Percentiles rank a stretch among this genome's conserved stretches.
These are phyloP conservation scores for Cyberlindnera samutprakarnensis DNA, from an alignment of 805 yeast species.

Conservation along the genomic window DNA sequence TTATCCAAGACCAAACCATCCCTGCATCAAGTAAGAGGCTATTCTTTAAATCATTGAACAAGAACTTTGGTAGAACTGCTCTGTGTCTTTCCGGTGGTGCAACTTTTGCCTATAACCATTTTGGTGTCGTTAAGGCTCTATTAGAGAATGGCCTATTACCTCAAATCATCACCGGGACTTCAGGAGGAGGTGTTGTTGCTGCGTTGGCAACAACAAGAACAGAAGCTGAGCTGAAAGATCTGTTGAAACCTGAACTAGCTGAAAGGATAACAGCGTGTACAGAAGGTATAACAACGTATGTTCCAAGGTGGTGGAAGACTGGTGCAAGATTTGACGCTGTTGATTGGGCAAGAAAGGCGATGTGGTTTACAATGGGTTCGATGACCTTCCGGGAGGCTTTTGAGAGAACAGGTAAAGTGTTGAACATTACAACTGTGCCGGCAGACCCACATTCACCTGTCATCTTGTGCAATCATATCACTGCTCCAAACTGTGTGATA, in stretches of 20 bases:
- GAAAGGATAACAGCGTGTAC: slow-evolving; percentile 61
- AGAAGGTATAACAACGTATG: slow-evolving; percentile 52
- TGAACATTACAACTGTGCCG: slow-evolving; percentile 74
- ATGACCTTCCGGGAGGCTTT: slow-evolving; percentile 65
- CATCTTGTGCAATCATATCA: slow-evolving; percentile 65
- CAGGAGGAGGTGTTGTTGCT: slow-evolving; percentile 77
- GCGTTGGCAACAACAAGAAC: slow-evolving; percentile 66
- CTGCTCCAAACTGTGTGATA: slow-evolving; percentile 75
- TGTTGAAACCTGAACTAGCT: slow-evolving; percentile 53
- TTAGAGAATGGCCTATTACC: slow-evolving; percentile 63
- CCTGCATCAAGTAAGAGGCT: slow-evolving; percentile 34
- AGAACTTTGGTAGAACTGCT: slow-evolving; percentile 67
- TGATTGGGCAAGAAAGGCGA: slow-evolving; percentile 62
- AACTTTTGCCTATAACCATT: slow-evolving; percentile 68
- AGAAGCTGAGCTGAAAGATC: slow-evolving; percentile 49
- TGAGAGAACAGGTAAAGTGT: slow-evolving; percentile 58
- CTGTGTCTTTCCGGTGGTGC: slow-evolving; percentile 76
- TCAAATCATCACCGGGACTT: slow-evolving; percentile 64
- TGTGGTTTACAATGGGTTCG: slow-evolving; percentile 69
- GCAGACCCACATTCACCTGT: slow-evolving; percentile 79
- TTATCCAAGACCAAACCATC: slow-evolving; percentile 33
- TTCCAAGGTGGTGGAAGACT: slow-evolving; percentile 59
- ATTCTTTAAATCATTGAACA: slow-evolving; percentile 50
- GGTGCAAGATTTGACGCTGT: slow-evolving; percentile 76
- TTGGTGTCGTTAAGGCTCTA: slow-evolving; percentile 68